These are phyloP conservation scores for Bruguiera sexangula DNA, from an alignment of 345 rosid species.

Conservation along the genomic window DNA sequence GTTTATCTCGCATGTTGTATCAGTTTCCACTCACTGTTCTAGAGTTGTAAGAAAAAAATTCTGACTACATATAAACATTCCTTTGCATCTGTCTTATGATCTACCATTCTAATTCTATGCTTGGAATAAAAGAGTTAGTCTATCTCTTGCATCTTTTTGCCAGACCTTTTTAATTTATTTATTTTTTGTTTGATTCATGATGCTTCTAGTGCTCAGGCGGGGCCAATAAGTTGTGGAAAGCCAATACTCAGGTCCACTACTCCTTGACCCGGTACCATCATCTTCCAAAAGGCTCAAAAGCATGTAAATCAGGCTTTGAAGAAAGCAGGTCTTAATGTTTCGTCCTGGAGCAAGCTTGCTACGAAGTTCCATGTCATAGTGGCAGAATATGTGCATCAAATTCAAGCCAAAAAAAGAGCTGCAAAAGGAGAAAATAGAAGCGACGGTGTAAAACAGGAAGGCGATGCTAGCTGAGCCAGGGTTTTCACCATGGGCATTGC, in stretches of 20 bases:
- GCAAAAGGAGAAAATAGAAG: conserved; percentile 24
- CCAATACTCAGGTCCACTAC: conserved; percentile 45
- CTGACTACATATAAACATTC: too few species aligned
- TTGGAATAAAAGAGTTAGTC: background rate
- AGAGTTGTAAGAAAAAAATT: too few species aligned
- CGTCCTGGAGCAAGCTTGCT: too few species aligned
- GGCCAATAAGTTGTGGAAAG: conserved; percentile 55
- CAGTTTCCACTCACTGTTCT: too few species aligned
- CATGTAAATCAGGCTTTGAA: too few species aligned
- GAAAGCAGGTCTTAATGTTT: too few species aligned
- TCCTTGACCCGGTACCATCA: conserved; percentile 47
- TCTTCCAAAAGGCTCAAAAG: conserved; percentile 51
- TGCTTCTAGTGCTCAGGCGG: conserved; percentile 40
- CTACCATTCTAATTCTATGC: background rate
- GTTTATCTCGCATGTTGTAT: too few species aligned
- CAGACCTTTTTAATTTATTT: background rate
- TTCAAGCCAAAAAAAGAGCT: conserved; percentile 57
- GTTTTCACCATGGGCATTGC: too few species aligned
- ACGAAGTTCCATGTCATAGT: conserved; percentile 41
- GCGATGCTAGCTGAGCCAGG: conserved; percentile 18
- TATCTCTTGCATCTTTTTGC: background rate
- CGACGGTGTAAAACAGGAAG: conserved; percentile 34
- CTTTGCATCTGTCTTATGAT: too few species aligned
- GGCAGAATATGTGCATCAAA: conserved; percentile 51
- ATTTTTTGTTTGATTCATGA: background rate